Evolutionary conservation across 78 protist species (phyloP), one percentile per base, ranked within the genome.

Genomic region (Mastigamoeba balamuthi): DNA sequence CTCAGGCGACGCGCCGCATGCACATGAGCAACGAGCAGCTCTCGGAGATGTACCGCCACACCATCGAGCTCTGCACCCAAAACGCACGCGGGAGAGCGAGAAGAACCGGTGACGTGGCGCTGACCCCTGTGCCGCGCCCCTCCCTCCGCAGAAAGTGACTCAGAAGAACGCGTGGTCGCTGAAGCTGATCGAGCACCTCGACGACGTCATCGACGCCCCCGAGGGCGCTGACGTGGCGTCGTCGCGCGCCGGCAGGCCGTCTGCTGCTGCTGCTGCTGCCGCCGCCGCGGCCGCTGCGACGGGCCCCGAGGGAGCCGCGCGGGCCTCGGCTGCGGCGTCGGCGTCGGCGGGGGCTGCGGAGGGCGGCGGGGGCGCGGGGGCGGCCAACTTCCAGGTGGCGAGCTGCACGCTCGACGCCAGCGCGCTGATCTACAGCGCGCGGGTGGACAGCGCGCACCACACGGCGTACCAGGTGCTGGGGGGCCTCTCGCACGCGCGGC

Each of bases 331-430:
- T 25, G 35, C 17, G 17, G 17, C 58, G 17, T 48, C 17, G 35
- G 17, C 35, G 58, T 17, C 17, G 35, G 58, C 17, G 17, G 58
- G 17, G 58, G n/a, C n/a, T n/a, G n/a, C n/a, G n/a, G 69, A 44
- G 38, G 25, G 63, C 48, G 37, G 35, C 3, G 25, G 38, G 10
- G 44, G 4, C 41, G 41, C 6, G n/a, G 69, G 78, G 37, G 69
- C 40, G 58, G 78, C 91, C 33, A 90, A 92, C 74, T 95, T 94
- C 63, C 94, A 93, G 75, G 70, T 43, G 0, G 99, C 97, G 25
- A 71, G 92, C 0, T 71, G 85, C 82, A 94, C 96, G 6, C 78
- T 96, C 28, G 97, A 96, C 52, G 99, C 97, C 0, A 72, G 90
- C 29, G 78, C 85, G 9, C 89, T 94, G 69, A 94, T 96, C 33